Conservation (phyloP, 306 rosid genomes). For the Quercus wislizeni region DNA sequence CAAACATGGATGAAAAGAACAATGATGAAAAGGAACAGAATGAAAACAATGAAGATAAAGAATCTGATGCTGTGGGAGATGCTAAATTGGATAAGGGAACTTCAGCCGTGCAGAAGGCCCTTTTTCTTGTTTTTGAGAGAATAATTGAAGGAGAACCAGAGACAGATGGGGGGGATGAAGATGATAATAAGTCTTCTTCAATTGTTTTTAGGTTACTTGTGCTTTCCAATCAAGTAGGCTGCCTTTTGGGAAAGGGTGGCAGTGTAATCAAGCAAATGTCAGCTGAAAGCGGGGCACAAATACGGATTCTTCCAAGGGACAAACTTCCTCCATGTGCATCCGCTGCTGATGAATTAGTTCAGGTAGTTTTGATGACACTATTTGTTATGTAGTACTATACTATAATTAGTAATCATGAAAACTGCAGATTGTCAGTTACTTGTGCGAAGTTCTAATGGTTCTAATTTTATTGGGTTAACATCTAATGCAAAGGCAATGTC, state of each 20-base stretch:
- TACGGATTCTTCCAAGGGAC: slow-evolving; percentile 80
- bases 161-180: slow-evolving; percentile 42
- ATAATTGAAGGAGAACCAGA: slow-evolving; percentile 53
- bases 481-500: not conserved
- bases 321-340: slow-evolving; percentile 76
- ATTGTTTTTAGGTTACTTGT: slow-evolving; percentile 63
- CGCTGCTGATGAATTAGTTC: slow-evolving; percentile 69
- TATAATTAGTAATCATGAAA: not conserved
- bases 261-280: slow-evolving; percentile 83
- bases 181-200: slow-evolving; percentile 35
- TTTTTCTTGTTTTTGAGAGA: slow-evolving; percentile 63
- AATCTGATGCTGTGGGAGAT: slow-evolving; percentile 31
- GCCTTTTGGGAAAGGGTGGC: slow-evolving; percentile 91
- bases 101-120: slow-evolving; percentile 56
- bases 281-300: slow-evolving; percentile 87
- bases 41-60: slow-evolving; percentile 32
- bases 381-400: not conserved
- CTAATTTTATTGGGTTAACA: not conserved
- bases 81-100: slow-evolving; percentile 27
- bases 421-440: not conserved
- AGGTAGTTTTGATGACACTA: slow-evolving; percentile 47
- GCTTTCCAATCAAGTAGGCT: slow-evolving; percentile 79
- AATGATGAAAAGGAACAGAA: slow-evolving; percentile 28
- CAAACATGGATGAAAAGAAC: slow-evolving; percentile 17
- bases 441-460: not conserved